Base-by-base conservation (phyloP, 2,329 filamentous ascomycete genomes). In the Ascochyta pisi region DNA sequence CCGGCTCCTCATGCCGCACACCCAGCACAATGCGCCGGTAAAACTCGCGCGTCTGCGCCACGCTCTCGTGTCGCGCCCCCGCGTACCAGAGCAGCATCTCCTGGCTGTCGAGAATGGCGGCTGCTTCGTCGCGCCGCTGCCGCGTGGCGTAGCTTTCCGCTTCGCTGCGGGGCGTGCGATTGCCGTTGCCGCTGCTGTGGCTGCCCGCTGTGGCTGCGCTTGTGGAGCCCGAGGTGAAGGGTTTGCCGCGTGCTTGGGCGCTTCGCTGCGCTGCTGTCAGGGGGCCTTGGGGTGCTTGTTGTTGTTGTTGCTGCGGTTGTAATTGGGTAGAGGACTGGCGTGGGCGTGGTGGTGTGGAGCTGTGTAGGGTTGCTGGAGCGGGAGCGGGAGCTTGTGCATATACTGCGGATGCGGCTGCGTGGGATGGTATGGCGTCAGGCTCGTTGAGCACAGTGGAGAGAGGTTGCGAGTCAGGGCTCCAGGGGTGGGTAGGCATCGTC, bases 11-110 rank as follows among this genome's bases (percentile, higher is more conserved):
- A 24, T 57, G 27, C 31, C 38, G 55, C 40, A 57, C 60, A 6
- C 75, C 75, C 19, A 66, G 55, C 47, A 77, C 53, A 2, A 76
- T 50, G 29, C 70, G 70, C 16, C 66, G 59, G 46, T 70, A 76
- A 29, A 69, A 63, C 12, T 65, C 57, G 12, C 74, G 63, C 5
- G 73, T 76, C 55, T 67, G 65, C 1, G 54, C 59, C 22, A 70
- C 58, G 59, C 73, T 76, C 68, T 78, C 75, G 27, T 75, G 66
- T 44, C 73, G 43, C 24, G 55, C 64, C 7, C 50, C 58, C 29
- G 66, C 60, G 40, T 66, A 68, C 73, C 75, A 76, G 10, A 76
- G 66, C 33, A 78, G 45, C 70, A 77, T 59, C 58, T 78, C 76
- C 9, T 61, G 61, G 42, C 64, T 75, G 38, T 71, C 71, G 1